Conservation (phyloP, 768 basidiomycete genomes). For the Rhizopogon roseolus region DNA sequence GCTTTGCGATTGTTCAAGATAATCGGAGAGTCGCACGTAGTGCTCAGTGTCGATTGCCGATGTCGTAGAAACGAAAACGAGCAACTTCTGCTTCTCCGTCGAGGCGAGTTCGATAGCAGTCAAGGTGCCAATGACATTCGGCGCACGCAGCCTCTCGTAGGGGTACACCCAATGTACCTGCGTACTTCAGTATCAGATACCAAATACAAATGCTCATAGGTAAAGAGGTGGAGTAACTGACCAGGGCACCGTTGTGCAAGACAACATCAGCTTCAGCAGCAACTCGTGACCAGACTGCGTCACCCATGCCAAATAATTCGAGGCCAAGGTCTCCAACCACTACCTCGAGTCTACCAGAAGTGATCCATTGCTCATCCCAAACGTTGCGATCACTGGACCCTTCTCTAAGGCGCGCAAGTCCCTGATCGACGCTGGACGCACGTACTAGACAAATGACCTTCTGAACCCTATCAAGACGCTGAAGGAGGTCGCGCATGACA, state of each 20-base stretch:
- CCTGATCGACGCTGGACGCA: conserved; percentile 57
- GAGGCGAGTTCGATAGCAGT: conserved; percentile 78
- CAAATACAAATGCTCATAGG: background rate
- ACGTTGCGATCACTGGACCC: conserved; percentile 74
- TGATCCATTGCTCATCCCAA: conserved; percentile 86
- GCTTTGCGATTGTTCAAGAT: conserved; percentile 36
- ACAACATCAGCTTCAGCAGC: conserved; percentile 74
- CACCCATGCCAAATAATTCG: conserved; percentile 67
- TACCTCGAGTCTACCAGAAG: conserved; percentile 63
- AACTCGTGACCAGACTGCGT: conserved; percentile 60
- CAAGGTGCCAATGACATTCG: conserved; percentile 92
- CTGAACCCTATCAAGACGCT: conserved; percentile 52
- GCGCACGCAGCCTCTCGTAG: conserved; percentile 85
- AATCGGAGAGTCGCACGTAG: conserved; percentile 85
- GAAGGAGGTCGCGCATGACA: conserved; percentile 76
- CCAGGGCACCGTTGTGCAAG: conserved; percentile 95
- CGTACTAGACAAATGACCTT: conserved; percentile 95
- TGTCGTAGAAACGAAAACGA: conserved; percentile 94
- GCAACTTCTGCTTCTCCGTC: conserved; percentile 63
- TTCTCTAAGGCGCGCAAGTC: conserved; percentile 63
- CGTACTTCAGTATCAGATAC: background rate
- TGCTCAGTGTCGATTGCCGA: conserved; percentile 90
- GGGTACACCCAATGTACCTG: conserved; percentile 99
- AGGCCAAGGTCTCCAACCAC: conserved; percentile 80
- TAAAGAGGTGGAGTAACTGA: conserved; percentile 34